These are phyloP conservation scores for Auriculariales sp. DNA, from an alignment of 768 basidiomycete genomes.

Conservation along the genomic window DNA sequence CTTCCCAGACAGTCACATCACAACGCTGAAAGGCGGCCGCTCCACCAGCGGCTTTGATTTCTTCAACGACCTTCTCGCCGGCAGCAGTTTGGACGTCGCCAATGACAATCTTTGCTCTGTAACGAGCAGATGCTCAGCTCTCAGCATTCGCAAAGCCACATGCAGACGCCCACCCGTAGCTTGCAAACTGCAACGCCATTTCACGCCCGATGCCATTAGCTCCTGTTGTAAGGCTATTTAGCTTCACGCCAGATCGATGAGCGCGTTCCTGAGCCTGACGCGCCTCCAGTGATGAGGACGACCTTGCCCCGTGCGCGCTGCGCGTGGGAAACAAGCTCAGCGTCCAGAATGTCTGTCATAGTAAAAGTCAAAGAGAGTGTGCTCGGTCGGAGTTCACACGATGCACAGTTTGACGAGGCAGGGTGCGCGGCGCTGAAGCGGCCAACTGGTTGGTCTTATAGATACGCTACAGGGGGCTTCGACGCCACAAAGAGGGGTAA, in stretches of 20 bases:
- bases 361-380: too few species aligned
- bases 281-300: constrained; percentile 33
- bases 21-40: constrained; percentile 28
- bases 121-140: not conserved
- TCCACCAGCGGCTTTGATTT: constrained; percentile 28
- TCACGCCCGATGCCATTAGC: constrained; percentile 41
- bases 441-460: too few species aligned
- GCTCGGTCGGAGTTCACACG: too few species aligned
- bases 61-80: constrained; percentile 24
- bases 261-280: not conserved
- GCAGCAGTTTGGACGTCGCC: constrained; percentile 32
- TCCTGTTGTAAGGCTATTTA: constrained; percentile 20
- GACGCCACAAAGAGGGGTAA: too few species aligned
- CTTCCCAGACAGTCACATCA: constrained; percentile 39
- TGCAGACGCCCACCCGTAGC: constrained; percentile 25
- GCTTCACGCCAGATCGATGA: not conserved
- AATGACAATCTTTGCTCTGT: constrained; percentile 36
- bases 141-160: not conserved
- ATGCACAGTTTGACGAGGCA: too few species aligned
- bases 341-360: constrained; percentile 34
- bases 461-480: too few species aligned
- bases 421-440: too few species aligned
- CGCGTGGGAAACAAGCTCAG: constrained; percentile 27
- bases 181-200: constrained; percentile 35
- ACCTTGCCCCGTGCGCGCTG: constrained; percentile 30